Evolutionary conservation across 176 grass and related monocot species (phyloP).

Genomic region (Juncus effusus): DNA sequence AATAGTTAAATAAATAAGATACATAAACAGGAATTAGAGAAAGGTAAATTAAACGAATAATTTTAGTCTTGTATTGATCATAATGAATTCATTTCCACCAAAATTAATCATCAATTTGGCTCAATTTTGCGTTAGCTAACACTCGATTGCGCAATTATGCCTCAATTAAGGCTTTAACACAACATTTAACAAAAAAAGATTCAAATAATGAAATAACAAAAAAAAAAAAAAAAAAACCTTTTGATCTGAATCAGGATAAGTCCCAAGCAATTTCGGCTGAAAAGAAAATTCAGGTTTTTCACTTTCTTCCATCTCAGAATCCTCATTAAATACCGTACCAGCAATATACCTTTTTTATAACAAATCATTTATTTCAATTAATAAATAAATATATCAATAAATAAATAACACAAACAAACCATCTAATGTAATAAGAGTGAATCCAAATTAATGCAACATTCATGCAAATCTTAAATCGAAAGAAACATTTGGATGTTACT

Average conservation of each 20-base stretch:
- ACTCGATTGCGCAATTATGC: too few relatives aligned
- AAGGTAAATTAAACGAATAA: background rate
- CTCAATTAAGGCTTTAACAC: too few relatives aligned
- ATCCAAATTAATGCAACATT: background rate
- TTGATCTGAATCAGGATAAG: slow-evolving; percentile 53
- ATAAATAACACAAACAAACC: too few relatives aligned
- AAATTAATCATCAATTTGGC: too few relatives aligned
- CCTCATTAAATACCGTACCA: slow-evolving; percentile 49
- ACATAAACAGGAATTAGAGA: slow-evolving; percentile 14
- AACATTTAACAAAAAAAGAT: background rate
- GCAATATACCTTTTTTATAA: slow-evolving; percentile 67
- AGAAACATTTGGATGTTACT: too few relatives aligned
- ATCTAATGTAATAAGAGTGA: slow-evolving; percentile 12
- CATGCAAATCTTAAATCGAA: too few relatives aligned
- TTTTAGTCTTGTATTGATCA: too few relatives aligned
- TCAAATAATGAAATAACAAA: background rate
- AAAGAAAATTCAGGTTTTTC: slow-evolving; percentile 41
- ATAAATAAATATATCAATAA: too few relatives aligned
- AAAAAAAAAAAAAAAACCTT: slow-evolving; percentile 36
- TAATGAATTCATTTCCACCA: too few relatives aligned
- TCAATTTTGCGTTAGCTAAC: too few relatives aligned
- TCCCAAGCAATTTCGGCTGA: slow-evolving; percentile 60
- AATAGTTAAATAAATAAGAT: slow-evolving; percentile 14
- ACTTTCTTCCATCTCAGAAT: slow-evolving; percentile 40
- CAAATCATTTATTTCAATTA: background rate